Percentiles rank a stretch among this genome's conserved stretches.
phyloP scores from a whole-genome alignment of 2,329 filamentous ascomycete genomes.

The Ascochyta viciae-villosae region DNA sequence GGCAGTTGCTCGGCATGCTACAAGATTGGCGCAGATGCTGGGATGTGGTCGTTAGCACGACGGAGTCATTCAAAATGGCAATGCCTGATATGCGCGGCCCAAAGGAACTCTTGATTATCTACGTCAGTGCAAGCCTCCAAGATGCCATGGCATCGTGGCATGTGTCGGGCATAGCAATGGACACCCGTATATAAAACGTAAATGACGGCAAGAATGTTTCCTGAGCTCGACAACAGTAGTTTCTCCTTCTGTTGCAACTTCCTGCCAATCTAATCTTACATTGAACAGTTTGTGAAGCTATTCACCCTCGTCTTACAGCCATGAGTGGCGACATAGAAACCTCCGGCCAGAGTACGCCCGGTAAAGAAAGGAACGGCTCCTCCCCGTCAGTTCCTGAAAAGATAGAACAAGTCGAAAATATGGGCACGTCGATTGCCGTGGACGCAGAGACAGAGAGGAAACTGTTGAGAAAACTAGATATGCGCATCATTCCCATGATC shows the following conservation, averaged over 20 bases:
- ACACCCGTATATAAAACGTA: conserved; percentile 4
- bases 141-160: conserved; percentile 22
- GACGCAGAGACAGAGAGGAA: conserved; percentile 56
- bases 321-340: conserved; percentile 7
- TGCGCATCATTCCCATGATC: conserved; percentile 59
- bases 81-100: background rate
- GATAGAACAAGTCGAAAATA: conserved; percentile 23
- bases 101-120: conserved; percentile 4
- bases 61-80: background rate
- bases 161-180: conserved; percentile 8
- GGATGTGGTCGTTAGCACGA: background rate
- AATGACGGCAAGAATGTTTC: background rate
- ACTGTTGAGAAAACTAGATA: conserved; percentile 58
- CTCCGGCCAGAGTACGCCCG: conserved; percentile 4
- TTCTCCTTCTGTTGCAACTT: background rate
- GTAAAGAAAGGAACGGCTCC: conserved; percentile 17
- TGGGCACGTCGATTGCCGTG: conserved; percentile 27
- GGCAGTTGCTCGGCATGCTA: background rate
- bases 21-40: background rate
- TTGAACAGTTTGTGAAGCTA: background rate
- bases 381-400: conserved; percentile 22
- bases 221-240: background rate
- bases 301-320: background rate
- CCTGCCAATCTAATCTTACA: background rate
- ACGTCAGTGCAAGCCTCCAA: conserved; percentile 19